A percentile compares a stretch with the other conserved stretches of the same genome.
phyloP scores from a whole-genome alignment of 257 asterid genomes.

The Ophiorrhiza pumila region DNA sequence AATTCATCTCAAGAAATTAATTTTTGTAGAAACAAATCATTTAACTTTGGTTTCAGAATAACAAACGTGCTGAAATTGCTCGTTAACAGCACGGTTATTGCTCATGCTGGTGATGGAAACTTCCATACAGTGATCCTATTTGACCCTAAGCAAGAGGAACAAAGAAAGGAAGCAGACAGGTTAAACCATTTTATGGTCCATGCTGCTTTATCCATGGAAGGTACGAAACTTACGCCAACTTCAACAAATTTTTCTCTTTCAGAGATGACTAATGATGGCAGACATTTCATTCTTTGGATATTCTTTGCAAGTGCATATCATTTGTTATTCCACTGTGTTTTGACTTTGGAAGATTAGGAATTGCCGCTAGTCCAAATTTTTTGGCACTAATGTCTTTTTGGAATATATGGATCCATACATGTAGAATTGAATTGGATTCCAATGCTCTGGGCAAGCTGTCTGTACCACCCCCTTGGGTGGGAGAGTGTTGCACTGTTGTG shows the following conservation, averaged over 20 bases:
- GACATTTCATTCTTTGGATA: not conserved
- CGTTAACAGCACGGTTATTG: constrained; percentile 74
- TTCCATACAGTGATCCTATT: constrained; percentile 80
- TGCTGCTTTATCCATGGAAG: constrained; percentile 86
- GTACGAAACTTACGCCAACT: constrained; percentile 29
- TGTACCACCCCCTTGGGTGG: not conserved
- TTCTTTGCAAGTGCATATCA: not conserved
- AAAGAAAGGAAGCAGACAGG: constrained; percentile 81
- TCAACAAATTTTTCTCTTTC: not conserved
- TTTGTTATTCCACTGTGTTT: not conserved
- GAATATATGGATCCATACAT: not conserved
- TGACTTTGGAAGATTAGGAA: not conserved
- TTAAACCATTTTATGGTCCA: constrained; percentile 88
- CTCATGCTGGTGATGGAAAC: constrained; percentile 99
- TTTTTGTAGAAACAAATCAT: not conserved
- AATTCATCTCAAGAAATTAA: not conserved
- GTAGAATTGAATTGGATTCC: not conserved
- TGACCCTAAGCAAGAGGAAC: constrained; percentile 63
- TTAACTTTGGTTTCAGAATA: not conserved
- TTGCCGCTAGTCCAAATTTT: not conserved
- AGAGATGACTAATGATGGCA: not conserved
- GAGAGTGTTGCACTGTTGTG: not conserved
- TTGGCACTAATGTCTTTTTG: not conserved
- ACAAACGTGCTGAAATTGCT: not conserved
- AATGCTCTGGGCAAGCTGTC: not conserved